Evolutionary conservation across 768 basidiomycete genomes (phyloP).

Genomic region (Leccinum imitatum): DNA sequence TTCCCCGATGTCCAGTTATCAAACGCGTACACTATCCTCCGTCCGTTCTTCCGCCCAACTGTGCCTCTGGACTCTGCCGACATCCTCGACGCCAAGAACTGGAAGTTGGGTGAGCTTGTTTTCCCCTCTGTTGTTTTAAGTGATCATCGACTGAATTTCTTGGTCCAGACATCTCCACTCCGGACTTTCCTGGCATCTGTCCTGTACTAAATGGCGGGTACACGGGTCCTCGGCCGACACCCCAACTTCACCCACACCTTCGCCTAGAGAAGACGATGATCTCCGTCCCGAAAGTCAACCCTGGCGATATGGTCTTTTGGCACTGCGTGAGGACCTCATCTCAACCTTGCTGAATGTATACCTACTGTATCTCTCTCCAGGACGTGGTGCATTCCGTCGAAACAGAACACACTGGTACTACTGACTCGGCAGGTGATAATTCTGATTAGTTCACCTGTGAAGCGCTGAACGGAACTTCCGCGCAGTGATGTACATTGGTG

Average conservation of each 20-base stretch:
- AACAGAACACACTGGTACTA: constrained; percentile 49
- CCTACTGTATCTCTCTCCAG: constrained; percentile 23
- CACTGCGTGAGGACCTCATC: constrained; percentile 47
- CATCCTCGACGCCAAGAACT: constrained; percentile 50
- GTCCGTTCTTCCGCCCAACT: constrained; percentile 70
- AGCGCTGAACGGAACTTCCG: background rate
- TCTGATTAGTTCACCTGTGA: background rate
- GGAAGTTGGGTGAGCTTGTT: constrained; percentile 45
- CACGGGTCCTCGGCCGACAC: constrained; percentile 47
- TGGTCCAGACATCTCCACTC: constrained; percentile 41
- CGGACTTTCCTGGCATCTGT: constrained; percentile 55
- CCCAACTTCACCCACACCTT: constrained; percentile 65
- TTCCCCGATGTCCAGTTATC: constrained; percentile 66
- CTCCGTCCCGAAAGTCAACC: constrained; percentile 65
- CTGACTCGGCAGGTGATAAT: constrained; percentile 53
- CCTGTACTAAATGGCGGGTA: constrained; percentile 20
- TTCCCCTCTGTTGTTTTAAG: constrained; percentile 18
- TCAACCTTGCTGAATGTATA: background rate
- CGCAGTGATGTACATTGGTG: constrained; percentile 76
- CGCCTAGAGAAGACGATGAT: constrained; percentile 64
- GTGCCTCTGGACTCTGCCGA: constrained; percentile 40
- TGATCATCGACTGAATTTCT: constrained; percentile 11
- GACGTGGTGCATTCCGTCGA: constrained; percentile 50
- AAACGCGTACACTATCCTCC: constrained; percentile 70
- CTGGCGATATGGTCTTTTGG: constrained; percentile 82